Conservation (phyloP, 2,329 filamentous ascomycete species). For the Davidsoniella neocaledoniae region DNA sequence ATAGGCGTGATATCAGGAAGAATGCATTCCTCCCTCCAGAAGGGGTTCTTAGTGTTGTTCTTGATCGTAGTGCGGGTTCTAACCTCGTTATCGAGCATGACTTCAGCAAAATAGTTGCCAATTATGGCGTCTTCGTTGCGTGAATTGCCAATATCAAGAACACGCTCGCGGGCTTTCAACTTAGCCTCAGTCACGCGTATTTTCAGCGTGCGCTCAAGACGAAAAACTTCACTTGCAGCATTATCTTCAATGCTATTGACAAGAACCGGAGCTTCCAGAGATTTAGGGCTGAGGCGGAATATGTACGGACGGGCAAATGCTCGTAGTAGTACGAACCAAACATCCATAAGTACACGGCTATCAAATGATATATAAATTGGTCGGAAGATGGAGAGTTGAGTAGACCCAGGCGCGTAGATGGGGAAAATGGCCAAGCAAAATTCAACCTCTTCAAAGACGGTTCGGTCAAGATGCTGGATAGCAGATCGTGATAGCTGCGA, state of each 20-base stretch:
- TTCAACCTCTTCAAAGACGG: constrained; percentile 69
- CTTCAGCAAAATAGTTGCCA: constrained; percentile 63
- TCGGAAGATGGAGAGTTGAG: constrained; percentile 58
- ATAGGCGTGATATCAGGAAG: constrained; percentile 57
- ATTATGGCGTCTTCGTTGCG: constrained; percentile 26
- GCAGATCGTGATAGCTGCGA: constrained; percentile 79
- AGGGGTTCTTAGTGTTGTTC: constrained; percentile 53
- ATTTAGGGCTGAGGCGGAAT: constrained; percentile 45
- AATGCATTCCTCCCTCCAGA: constrained; percentile 70
- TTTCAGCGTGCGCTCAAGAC: constrained; percentile 43
- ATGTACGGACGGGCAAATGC: constrained; percentile 87
- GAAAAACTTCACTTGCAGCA: constrained; percentile 34
- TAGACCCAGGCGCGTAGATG: constrained; percentile 64
- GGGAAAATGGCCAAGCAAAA: constrained; percentile 93
- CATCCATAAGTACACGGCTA: constrained; percentile 78
- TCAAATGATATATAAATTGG: constrained; percentile 83
- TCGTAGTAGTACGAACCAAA: constrained; percentile 85
- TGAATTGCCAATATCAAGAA: constrained; percentile 4
- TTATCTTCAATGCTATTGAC: constrained; percentile 22
- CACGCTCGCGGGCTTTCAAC: constrained; percentile 25
- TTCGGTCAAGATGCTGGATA: constrained; percentile 76
- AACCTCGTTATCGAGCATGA: constrained; percentile 64
- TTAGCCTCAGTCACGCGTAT: constrained; percentile 47
- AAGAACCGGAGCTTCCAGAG: constrained; percentile 27
- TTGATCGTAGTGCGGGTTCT: constrained; percentile 60